Conservation (phyloP, 164 flowering plant genomes). For the Vitis labrusca region DNA sequence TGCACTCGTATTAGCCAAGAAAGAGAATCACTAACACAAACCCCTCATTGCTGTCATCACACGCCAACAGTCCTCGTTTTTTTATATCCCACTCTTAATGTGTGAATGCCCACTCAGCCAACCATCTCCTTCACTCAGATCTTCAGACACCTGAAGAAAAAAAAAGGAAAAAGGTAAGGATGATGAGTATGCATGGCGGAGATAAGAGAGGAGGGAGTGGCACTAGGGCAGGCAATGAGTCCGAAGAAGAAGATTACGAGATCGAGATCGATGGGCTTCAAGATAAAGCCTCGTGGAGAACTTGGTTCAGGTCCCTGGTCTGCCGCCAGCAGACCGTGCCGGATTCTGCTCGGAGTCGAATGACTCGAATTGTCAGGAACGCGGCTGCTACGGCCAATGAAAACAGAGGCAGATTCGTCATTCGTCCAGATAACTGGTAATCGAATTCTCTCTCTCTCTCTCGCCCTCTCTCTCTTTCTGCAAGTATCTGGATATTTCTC, state of each 20-base stretch:
- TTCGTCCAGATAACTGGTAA: constrained; percentile 22
- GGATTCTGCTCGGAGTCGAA: not conserved
- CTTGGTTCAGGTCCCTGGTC: not conserved
- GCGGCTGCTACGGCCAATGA: too few relatives aligned
- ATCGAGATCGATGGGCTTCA: not conserved
- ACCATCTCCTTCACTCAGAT: too few relatives aligned
- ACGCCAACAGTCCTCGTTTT: too few relatives aligned
- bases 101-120: too few relatives aligned
- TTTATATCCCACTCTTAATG: too few relatives aligned
- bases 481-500: not conserved
- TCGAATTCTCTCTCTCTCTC: not conserved
- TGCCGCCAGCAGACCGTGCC: too few relatives aligned
- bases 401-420: not conserved
- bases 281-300: not conserved
- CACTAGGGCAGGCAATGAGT: not conserved
- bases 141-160: too few relatives aligned
- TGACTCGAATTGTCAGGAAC: not conserved
- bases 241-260: constrained; percentile 6
- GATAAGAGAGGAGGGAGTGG: not conserved
- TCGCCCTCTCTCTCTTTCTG: not conserved
- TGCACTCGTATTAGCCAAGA: too few relatives aligned
- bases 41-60: too few relatives aligned
- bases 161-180: not conserved
- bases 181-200: not conserved
- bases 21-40: too few relatives aligned